These are phyloP conservation scores for Chloroidium sp. DNA, from an alignment of 163 green algal species.

Conservation along the genomic window DNA sequence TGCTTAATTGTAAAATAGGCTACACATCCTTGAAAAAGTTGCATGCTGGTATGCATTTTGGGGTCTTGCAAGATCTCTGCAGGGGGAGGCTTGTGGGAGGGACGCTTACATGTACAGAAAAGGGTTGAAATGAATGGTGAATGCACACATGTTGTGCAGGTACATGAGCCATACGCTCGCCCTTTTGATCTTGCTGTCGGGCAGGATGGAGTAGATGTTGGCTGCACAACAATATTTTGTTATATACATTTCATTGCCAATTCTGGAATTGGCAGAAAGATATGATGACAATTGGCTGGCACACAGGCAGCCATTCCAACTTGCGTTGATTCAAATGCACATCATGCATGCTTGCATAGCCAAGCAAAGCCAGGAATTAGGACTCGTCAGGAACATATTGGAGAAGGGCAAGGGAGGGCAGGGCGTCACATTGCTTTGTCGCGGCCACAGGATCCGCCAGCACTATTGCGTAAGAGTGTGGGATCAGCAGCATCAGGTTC, in stretches of 20 bases:
- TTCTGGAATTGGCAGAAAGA: too few species aligned
- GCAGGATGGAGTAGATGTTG: slow-evolving; percentile 28
- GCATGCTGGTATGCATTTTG: too few species aligned
- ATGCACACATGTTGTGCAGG: slow-evolving; percentile 25
- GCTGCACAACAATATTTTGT: slow-evolving; percentile 3
- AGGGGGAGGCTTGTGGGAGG: not conserved
- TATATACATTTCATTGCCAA: not conserved
- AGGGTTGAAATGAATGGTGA: slow-evolving; percentile 20
- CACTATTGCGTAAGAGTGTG: slow-evolving; percentile 25
- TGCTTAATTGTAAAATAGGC: not conserved
- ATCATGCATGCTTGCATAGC: too few species aligned
- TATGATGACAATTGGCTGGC: too few species aligned
- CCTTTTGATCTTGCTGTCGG: slow-evolving; percentile 18
- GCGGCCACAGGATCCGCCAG: slow-evolving; percentile 16
- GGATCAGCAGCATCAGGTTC: slow-evolving; percentile 25
- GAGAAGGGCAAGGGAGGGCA: not conserved
- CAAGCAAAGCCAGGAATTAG: too few species aligned
- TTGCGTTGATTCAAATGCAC: too few species aligned
- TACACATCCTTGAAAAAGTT: too few species aligned
- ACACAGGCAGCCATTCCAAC: too few species aligned
- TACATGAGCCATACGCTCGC: slow-evolving; percentile 16
- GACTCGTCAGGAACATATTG: too few species aligned
- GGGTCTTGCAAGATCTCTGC: too few species aligned
- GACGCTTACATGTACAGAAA: slow-evolving; percentile 17
- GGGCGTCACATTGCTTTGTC: slow-evolving; percentile 6